These are phyloP conservation scores for Neofusicoccum umdonicola DNA, from an alignment of 2,329 filamentous ascomycete species.

Conservation along the genomic window DNA sequence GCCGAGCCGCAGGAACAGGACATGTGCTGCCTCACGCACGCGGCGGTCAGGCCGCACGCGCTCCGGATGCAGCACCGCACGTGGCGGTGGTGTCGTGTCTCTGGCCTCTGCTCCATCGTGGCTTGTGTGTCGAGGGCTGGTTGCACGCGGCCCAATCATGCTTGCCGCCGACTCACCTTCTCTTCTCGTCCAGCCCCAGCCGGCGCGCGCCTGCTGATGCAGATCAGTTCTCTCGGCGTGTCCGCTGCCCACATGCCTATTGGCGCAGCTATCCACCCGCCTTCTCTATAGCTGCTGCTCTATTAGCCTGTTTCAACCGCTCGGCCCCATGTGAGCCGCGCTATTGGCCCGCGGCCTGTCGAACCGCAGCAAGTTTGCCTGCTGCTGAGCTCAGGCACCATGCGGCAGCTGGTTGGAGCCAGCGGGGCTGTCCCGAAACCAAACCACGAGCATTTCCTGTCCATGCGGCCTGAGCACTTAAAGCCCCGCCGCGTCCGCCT, in stretches of 20 bases:
- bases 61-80: not conserved
- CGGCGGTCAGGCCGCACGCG: too few species aligned
- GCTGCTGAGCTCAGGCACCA: constrained; percentile 2
- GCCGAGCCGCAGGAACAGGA: constrained; percentile 1
- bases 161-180: constrained; percentile 10
- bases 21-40: not conserved
- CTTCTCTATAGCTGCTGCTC: not conserved
- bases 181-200: not conserved
- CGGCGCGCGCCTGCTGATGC: constrained; percentile 6
- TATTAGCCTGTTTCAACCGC: constrained; percentile 3
- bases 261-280: not conserved
- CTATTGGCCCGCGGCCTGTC: not conserved
- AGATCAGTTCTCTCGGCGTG: not conserved
- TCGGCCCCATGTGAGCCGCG: not conserved
- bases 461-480: not conserved
- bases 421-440: not conserved
- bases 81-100: not conserved
- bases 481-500: not conserved
- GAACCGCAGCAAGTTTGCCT: not conserved
- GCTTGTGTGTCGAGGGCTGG: not conserved
- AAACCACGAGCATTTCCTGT: not conserved
- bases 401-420: not conserved
- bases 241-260: not conserved
- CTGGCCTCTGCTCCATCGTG: not conserved
- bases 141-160: constrained; percentile 9